Conservation (phyloP, 257 asterid genomes). For the Solanum peruvianum region DNA sequence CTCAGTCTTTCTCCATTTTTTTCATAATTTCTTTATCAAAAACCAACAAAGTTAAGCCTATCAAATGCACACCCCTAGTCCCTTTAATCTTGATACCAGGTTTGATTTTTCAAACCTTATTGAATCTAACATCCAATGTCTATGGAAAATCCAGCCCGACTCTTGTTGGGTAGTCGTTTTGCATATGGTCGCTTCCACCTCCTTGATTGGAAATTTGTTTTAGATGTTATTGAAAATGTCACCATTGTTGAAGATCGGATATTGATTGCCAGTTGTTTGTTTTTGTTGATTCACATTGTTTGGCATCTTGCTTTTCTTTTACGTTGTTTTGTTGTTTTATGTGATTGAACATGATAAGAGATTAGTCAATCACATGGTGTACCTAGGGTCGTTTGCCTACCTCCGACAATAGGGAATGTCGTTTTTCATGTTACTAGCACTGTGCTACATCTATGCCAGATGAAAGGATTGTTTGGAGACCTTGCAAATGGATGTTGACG, state of each 20-base stretch:
- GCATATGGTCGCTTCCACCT: background rate
- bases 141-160: background rate
- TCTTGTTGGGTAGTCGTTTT: background rate
- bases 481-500: background rate
- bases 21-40: no score
- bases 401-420: background rate
- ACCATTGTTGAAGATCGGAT: background rate
- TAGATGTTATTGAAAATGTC: no score
- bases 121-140: background rate
- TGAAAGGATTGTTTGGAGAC: background rate
- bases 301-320: background rate
- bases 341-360: background rate
- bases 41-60: background rate
- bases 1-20: no score
- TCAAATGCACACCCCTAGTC: background rate
- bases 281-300: background rate
- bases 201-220: background rate
- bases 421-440: background rate
- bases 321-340: no score
- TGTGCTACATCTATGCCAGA: background rate
- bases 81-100: background rate
- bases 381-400: background rate
- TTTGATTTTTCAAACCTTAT: background rate
- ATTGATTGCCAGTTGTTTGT: background rate
- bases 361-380: background rate